phyloP scores from a whole-genome alignment of 345 rosid genomes.

The Populus tremula region DNA sequence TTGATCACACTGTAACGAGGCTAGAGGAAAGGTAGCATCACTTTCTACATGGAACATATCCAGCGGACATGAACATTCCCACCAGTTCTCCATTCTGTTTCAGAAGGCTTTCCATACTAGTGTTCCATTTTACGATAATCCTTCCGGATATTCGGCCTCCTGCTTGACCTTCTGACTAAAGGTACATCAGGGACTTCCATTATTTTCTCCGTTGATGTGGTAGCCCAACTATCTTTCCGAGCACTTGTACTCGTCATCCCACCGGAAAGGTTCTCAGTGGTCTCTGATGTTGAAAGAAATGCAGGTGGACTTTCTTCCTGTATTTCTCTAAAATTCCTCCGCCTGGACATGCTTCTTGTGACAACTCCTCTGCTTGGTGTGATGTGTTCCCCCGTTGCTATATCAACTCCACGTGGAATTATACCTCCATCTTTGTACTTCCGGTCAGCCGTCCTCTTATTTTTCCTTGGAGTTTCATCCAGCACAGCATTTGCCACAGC shows the following conservation, averaged over 20 bases:
- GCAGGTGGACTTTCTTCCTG: not conserved
- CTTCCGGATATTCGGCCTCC: constrained; percentile 2
- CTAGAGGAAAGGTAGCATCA: not conserved
- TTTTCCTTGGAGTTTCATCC: constrained; percentile 7
- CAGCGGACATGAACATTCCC: not conserved
- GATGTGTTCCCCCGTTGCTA: not conserved
- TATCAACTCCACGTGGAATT: not conserved
- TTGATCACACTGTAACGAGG: not conserved
- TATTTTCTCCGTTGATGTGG: not conserved
- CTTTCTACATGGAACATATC: not conserved
- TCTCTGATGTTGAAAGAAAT: not conserved
- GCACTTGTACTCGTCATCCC: not conserved
- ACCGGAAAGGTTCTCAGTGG: not conserved
- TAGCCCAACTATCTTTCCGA: not conserved
- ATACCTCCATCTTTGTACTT: not conserved
- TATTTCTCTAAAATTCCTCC: constrained; percentile 5
- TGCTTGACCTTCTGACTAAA: constrained; percentile 10
- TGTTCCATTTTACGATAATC: not conserved
- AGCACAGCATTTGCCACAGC: not conserved
- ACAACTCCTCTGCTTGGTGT: constrained; percentile 25
- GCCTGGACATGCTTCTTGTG: constrained; percentile 48
- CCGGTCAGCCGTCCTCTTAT: constrained; percentile 10
- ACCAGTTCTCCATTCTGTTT: not conserved
- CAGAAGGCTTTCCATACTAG: not conserved
- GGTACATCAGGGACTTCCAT: not conserved